Conservation (phyloP, 495 filamentous ascomycete genomes). For the Oidiodendron maius region DNA sequence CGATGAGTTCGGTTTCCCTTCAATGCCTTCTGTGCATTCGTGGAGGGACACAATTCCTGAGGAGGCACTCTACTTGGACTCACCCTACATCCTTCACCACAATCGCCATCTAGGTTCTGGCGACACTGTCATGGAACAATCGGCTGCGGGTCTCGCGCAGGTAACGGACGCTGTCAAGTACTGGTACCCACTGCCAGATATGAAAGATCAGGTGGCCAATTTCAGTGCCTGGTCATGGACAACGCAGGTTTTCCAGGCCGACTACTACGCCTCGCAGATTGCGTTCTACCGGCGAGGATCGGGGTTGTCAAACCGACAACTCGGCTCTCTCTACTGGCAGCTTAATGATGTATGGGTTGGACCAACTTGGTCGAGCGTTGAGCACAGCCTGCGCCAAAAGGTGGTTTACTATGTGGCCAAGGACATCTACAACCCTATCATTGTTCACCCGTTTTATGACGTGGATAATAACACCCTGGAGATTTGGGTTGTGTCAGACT, state of each 20-base stretch:
- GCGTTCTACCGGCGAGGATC: slow-evolving; percentile 72
- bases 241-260: slow-evolving; percentile 77
- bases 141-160: slow-evolving; percentile 74
- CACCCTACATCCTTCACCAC: slow-evolving; percentile 55
- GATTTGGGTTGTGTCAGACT: slow-evolving; percentile 54
- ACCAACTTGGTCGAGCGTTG: slow-evolving; percentile 73
- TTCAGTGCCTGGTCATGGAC: slow-evolving; percentile 67
- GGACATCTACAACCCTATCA: slow-evolving; percentile 60
- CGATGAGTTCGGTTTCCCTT: slow-evolving; percentile 79
- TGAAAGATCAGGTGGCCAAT: slow-evolving; percentile 50
- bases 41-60: slow-evolving; percentile 12
- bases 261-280: slow-evolving; percentile 71
- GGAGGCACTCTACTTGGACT: slow-evolving; percentile 52
- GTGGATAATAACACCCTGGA: slow-evolving; percentile 44
- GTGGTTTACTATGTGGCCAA: slow-evolving; percentile 72
- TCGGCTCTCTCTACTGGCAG: slow-evolving; percentile 84
- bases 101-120: slow-evolving; percentile 61
- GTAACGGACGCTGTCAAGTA: slow-evolving; percentile 65
- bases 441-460: slow-evolving; percentile 62
- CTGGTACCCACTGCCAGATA: slow-evolving; percentile 61
- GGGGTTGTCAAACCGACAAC: slow-evolving; percentile 54
- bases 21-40: slow-evolving; percentile 40
- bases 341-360: slow-evolving; percentile 88
- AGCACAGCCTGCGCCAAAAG: slow-evolving; percentile 74
- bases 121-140: slow-evolving; percentile 41